These are phyloP conservation scores for Pseudocercospora cruenta DNA, from an alignment of 2,329 filamentous ascomycete genomes.

Conservation along the genomic window DNA sequence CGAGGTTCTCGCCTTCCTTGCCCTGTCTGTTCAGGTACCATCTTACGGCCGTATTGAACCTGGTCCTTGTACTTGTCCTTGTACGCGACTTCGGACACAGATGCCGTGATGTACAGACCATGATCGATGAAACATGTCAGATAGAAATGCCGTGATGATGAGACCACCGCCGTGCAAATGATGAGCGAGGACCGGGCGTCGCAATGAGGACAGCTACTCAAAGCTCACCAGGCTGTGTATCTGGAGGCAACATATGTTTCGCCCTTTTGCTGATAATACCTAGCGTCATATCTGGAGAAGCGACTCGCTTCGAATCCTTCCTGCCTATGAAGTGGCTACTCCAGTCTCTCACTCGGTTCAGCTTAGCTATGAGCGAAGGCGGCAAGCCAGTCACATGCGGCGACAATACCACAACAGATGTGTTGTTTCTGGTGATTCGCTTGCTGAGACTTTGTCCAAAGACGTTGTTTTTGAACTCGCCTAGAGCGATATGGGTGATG, in stretches of 20 bases:
- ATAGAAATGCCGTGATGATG: background rate
- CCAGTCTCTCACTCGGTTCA: conserved; percentile 73
- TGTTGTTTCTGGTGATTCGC: conserved; percentile 67
- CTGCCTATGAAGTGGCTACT: conserved; percentile 68
- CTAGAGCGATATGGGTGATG: conserved; percentile 76
- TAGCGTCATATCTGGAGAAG: background rate
- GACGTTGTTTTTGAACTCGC: conserved; percentile 74
- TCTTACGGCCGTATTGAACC: background rate
- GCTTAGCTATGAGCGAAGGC: conserved; percentile 63
- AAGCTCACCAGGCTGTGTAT: conserved; percentile 32
- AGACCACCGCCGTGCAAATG: background rate
- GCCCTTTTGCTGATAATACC: conserved; percentile 12
- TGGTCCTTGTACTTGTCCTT: background rate
- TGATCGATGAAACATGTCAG: background rate
- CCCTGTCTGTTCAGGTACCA: conserved; percentile 1
- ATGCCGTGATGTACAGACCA: background rate
- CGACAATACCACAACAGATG: conserved; percentile 55
- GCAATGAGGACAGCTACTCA: background rate
- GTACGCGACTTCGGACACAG: background rate
- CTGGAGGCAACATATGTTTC: conserved; percentile 34
- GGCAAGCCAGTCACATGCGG: conserved; percentile 52
- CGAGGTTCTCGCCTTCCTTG: background rate
- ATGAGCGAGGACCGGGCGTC: background rate
- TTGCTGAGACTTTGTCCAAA: conserved; percentile 81
- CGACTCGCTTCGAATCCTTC: background rate